phyloP scores from a whole-genome alignment of 257 asterid species.

The Gentiana macrophylla region DNA sequence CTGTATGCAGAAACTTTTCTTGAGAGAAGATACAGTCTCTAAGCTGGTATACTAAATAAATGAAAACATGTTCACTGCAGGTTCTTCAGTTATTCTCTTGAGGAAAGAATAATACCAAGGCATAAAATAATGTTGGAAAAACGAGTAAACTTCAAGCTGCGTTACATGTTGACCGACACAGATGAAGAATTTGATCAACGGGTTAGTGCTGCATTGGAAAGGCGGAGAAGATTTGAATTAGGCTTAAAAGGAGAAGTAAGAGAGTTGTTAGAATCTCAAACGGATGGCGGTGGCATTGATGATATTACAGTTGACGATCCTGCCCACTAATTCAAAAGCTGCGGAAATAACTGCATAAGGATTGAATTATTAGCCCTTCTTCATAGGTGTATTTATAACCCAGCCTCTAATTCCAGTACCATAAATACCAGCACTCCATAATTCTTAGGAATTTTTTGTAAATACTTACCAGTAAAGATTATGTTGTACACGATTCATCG shows the following conservation, averaged over 20 bases:
- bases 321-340: neutral
- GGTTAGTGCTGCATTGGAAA: slow-evolving; percentile 49
- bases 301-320: too few species aligned
- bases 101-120: slow-evolving; percentile 67
- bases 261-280: slow-evolving; percentile 10
- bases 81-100: slow-evolving; percentile 95
- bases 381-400: too few species aligned
- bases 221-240: slow-evolving; percentile 61
- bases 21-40: neutral
- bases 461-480: neutral
- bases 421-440: too few species aligned
- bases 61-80: slow-evolving; percentile 21
- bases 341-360: too few species aligned
- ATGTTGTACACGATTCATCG: too few species aligned
- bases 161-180: slow-evolving; percentile 57
- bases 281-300: neutral
- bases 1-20: neutral
- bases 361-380: too few species aligned
- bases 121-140: slow-evolving; percentile 65
- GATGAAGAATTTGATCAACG: slow-evolving; percentile 62
- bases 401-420: too few species aligned
- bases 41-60: neutral
- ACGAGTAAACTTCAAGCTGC: slow-evolving; percentile 67
- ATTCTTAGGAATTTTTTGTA: neutral
- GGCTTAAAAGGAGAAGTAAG: slow-evolving; percentile 22